Evolutionary conservation across 2,329 filamentous ascomycete species (phyloP), one percentile per base, ranked within the genome.

Genomic region (Aspergillus oerlinghausenensis): DNA sequence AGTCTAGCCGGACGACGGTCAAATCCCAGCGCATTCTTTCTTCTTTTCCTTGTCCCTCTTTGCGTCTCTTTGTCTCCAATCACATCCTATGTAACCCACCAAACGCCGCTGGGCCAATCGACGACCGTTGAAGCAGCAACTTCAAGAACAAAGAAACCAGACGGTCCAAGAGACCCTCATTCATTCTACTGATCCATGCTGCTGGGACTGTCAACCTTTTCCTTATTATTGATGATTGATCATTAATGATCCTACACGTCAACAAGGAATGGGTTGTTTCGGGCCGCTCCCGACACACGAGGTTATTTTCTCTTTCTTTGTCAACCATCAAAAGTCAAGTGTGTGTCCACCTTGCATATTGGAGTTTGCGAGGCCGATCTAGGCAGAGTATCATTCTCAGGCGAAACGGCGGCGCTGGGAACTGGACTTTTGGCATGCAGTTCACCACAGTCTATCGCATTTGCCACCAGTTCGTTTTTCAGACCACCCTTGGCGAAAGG

Each of bases 131-230:
- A 23, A 43, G n/a, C 4, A 19, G 40, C 40, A 21, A 23, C 42
- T 2, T 21, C 5, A 19, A 50, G 19, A 62, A 58, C 43, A 59
- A 60, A 57, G 42, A 55, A 59, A 58, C 55, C 54, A 53, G 51
- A 55, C 47, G 54, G 47, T 51, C 54, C 55, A 56, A 53, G 50
- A 56, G 49, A 54, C 52, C 43, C 57, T 51, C 49, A 56, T 57
- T 51, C 49, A 56, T 58, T 52, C 54, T 49, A 49, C 51, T 54
- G 61, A 63, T 38, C 61, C 61, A 60, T 57, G 50, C 54, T 45
- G 32, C 53, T 53, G 60, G 60, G 58, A 55, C 56, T 45, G 48
- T 53, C 50, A 51, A 59, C 56, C 53, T 57, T 54, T 54, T 58
- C 51, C 58, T 45, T 23, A 10, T 11, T 47, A 14, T 47, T 47